These are phyloP conservation scores for Periconia sp. DNA, from an alignment of 2,329 filamentous ascomycete species.

Conservation along the genomic window DNA sequence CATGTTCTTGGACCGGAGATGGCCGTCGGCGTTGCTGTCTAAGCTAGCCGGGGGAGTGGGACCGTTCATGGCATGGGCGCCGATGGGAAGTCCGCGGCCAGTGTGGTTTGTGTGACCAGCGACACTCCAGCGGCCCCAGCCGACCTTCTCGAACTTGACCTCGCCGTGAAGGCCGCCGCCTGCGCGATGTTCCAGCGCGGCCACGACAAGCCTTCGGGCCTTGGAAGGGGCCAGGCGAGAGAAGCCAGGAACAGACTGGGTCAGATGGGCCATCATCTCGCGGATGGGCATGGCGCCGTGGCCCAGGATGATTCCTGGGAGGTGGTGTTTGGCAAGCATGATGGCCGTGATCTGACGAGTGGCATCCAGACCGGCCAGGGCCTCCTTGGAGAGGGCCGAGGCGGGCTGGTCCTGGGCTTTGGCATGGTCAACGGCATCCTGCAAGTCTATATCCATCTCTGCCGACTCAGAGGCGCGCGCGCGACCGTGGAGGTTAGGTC, in stretches of 20 bases:
- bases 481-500: constrained; percentile 54
- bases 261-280: constrained; percentile 92
- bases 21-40: constrained; percentile 46
- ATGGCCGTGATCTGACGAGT: constrained; percentile 80
- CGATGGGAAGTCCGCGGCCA: constrained; percentile 40
- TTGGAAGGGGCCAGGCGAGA: constrained; percentile 85
- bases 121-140: constrained; percentile 93
- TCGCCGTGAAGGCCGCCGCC: constrained; percentile 64
- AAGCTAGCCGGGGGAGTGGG: constrained; percentile 55
- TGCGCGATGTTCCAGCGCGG: constrained; percentile 80
- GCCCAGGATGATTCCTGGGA: constrained; percentile 85
- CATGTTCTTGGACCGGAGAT: constrained; percentile 45
- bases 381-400: constrained; percentile 50
- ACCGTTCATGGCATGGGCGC: constrained; percentile 41
- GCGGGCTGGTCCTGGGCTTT: constrained; percentile 47
- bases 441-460: constrained; percentile 86
- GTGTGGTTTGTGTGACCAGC: constrained; percentile 56
- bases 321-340: constrained; percentile 84
- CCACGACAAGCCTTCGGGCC: constrained; percentile 88
- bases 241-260: constrained; percentile 90
- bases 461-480: constrained; percentile 54
- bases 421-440: constrained; percentile 63
- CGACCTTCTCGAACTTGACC: constrained; percentile 90
- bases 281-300: constrained; percentile 92
- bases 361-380: constrained; percentile 64